Base-by-base conservation (phyloP, 495 filamentous ascomycete genomes). In the Letharia columbiana region DNA sequence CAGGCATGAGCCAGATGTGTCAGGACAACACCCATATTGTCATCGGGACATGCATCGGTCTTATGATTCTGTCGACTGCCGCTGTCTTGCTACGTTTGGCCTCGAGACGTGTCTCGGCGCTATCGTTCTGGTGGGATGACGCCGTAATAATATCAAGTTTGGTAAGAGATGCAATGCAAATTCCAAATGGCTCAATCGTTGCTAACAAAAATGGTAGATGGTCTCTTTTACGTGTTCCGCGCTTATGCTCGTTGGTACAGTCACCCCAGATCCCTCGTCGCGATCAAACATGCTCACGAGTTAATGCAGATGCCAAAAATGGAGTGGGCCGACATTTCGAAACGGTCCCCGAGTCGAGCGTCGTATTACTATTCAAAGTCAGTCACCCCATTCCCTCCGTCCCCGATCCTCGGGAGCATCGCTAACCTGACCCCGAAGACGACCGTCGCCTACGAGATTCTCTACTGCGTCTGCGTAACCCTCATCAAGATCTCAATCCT, bases 401-500 rank as follows among this genome's bases (percentile, higher is more conserved):
- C 13, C 10, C 10, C 50, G 6, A 3, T 28, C 10, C 8, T 13
- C 13, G 10, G 23, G 2, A n/a, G 40, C 20, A 20, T 63, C 23
- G 4, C 50, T 54, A 8, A 54, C 50, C 3, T 5, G 12, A 1
- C 13, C 13, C 23, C 18, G 18, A 28, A 64, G 62, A 52, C 45
- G 17, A 47, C 62, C 50, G 41, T 44, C 42, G 57, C 57, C 23
- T 54, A 70, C 68, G 70, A 70, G 63, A 40, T 73, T 28, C 65
- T 73, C 63, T 74, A 73, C 64, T 63, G 67, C 49, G 64, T 69
- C 28, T 47, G 63, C 23, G 66, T 74, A 15, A 61, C 71, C 60
- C 57, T 70, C 18, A 66, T 70, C 49, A 72, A 74, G 39, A 60
- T 69, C 9, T 71, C 68, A 60, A 68, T 75, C 64, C 57, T 74